These are phyloP conservation scores for Heterobasidion occidentale DNA, from an alignment of 1,284 basidiomycete species.

Conservation along the genomic window DNA sequence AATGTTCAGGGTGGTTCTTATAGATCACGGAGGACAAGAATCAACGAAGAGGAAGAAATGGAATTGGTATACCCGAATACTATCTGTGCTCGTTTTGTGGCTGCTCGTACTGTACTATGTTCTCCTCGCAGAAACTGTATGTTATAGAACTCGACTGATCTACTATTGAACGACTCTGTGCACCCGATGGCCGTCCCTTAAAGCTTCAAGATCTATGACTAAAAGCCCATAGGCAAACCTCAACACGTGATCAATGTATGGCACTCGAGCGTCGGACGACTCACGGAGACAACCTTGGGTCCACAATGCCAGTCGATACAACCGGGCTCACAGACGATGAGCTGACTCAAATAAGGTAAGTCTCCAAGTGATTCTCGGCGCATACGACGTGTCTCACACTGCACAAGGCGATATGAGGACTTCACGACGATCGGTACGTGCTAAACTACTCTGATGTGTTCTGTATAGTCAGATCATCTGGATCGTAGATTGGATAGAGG, in stretches of 20 bases:
- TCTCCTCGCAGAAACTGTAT: background rate
- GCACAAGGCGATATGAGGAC: constrained; percentile 46
- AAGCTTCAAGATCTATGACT: no score
- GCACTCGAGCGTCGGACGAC: no score
- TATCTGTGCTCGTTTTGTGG: background rate
- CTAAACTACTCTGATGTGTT: constrained; percentile 11
- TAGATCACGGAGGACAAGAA: background rate
- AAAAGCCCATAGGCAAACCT: no score
- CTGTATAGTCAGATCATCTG: background rate
- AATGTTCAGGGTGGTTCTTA: constrained; percentile 7
- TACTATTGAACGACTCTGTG: background rate
- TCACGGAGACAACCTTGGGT: no score
- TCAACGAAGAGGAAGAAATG: background rate
- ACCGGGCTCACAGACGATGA: constrained; percentile 1
- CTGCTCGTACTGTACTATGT: background rate
- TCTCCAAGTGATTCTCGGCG: background rate
- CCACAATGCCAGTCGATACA: constrained; percentile 2
- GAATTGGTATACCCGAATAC: constrained; percentile 1
- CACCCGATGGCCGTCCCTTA: no score
- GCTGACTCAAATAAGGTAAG: constrained; percentile 1
- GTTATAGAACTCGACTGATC: background rate
- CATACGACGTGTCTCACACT: background rate
- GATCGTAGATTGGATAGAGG: constrained; percentile 86
- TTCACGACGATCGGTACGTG: constrained; percentile 72
- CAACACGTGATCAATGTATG: background rate